A percentile compares a stretch with the other conserved stretches of the same genome.
Conservation (phyloP, 2,329 filamentous ascomycete species). For the Trichoderma endophyticum region DNA sequence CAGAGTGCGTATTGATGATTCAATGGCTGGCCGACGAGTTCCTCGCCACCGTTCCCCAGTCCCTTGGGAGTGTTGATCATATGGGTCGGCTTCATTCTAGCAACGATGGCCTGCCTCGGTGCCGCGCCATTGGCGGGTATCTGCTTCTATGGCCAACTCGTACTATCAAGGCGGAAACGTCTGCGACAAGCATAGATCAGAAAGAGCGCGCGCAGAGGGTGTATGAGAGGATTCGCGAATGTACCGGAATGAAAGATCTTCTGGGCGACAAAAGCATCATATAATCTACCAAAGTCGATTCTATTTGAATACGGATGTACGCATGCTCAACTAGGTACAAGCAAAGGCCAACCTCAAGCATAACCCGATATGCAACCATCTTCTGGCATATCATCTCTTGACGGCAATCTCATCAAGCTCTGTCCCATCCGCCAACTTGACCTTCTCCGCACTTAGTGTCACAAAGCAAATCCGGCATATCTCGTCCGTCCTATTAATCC, state of each 20-base stretch:
- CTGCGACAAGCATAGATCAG: conserved; percentile 28
- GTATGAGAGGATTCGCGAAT: conserved; percentile 39
- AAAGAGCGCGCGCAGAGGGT: conserved; percentile 27
- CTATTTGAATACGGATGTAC: neutral
- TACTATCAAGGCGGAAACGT: conserved; percentile 29
- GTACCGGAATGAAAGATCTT: conserved; percentile 37
- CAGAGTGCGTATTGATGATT: conserved; percentile 26
- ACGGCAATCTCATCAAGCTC: conserved; percentile 34
- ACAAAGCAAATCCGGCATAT: conserved; percentile 40
- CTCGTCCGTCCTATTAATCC: conserved; percentile 39
- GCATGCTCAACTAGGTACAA: neutral
- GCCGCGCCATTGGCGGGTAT: conserved; percentile 36
- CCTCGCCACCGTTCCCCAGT: conserved; percentile 37
- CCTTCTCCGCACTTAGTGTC: conserved; percentile 39
- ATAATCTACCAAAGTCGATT: conserved; percentile 6
- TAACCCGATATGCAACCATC: neutral
- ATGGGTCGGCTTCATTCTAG: conserved; percentile 19
- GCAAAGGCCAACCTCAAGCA: neutral
- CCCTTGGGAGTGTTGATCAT: conserved; percentile 35
- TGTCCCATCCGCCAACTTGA: conserved; percentile 37
- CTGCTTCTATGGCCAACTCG: conserved; percentile 40
- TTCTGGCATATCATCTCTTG: neutral
- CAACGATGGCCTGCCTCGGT: conserved; percentile 23
- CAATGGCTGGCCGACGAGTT: conserved; percentile 32
- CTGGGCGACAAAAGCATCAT: conserved; percentile 31